Evolutionary conservation across 1,284 basidiomycete species (phyloP).

Genomic region (Microbotryomycetes sp.): DNA sequence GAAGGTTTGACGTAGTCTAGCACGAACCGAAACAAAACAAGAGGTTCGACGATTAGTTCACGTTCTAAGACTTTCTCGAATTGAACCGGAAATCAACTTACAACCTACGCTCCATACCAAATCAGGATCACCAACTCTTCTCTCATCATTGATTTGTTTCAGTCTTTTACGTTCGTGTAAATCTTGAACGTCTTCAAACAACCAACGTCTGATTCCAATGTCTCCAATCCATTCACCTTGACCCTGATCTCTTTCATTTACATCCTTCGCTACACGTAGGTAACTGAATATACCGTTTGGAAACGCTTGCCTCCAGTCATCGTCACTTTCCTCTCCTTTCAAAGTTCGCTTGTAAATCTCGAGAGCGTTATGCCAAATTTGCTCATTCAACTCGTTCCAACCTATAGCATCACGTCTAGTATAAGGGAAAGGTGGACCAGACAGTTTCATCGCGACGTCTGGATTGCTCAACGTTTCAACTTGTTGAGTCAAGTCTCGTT

Average conservation of each 20-base stretch:
- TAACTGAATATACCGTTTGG: neutral
- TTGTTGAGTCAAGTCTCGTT: conserved; percentile 2
- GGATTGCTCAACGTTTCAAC: conserved; percentile 8
- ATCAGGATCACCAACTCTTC: conserved; percentile 5
- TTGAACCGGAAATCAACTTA: neutral
- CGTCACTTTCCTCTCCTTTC: neutral
- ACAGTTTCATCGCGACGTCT: neutral
- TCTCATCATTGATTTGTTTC: conserved; percentile 3
- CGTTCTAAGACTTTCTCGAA: neutral
- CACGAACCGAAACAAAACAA: neutral
- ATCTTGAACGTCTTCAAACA: conserved; percentile 1
- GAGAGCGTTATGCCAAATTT: neutral
- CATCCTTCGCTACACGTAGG: neutral
- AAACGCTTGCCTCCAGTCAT: neutral
- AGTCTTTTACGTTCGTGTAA: neutral
- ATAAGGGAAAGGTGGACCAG: conserved; percentile 26
- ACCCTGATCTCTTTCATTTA: neutral
- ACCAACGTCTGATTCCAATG: conserved; percentile 5
- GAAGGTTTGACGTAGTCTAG: neutral
- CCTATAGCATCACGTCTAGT: neutral
- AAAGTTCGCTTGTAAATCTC: neutral
- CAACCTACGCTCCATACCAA: conserved; percentile 18
- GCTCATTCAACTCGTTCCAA: neutral
- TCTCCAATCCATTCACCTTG: conserved; percentile 17
- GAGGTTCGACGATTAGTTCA: no score